These are phyloP conservation scores for Cryptococcus sp. DNA, from an alignment of 1,284 basidiomycete genomes.

Conservation along the genomic window DNA sequence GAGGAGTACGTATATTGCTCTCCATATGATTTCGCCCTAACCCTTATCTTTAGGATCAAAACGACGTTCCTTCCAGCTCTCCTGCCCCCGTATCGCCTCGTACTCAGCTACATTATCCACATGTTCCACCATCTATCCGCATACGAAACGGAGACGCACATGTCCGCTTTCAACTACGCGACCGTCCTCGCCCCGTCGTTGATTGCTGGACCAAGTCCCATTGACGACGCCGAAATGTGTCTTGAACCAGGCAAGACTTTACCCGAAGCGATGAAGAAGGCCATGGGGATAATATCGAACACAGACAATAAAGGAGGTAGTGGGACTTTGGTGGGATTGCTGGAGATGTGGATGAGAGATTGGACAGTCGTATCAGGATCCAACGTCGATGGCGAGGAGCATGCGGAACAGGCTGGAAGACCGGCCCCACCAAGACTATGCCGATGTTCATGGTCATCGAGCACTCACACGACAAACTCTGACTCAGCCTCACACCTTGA, in stretches of 20 bases:
- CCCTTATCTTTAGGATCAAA: constrained; percentile 19
- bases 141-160: constrained; percentile 30
- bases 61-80: constrained; percentile 23
- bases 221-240: constrained; percentile 43
- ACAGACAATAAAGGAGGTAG: constrained; percentile 4
- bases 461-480: no score
- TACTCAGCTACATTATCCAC: constrained; percentile 28
- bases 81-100: background rate
- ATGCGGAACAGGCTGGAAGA: no score
- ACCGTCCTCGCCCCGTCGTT: constrained; percentile 44
- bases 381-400: background rate
- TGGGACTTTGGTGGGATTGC: constrained; percentile 38
- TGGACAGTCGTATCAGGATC: constrained; percentile 16
- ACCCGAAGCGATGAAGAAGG: constrained; percentile 21
- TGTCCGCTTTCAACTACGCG: constrained; percentile 34
- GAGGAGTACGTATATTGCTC: constrained; percentile 24
- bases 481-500: no score
- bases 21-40: background rate
- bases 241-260: constrained; percentile 31
- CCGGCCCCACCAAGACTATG: no score
- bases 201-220: constrained; percentile 34
- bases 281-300: background rate
- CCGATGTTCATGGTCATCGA: no score
- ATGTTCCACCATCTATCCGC: constrained; percentile 28
- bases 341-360: constrained; percentile 38